A percentile compares a stretch with the other conserved stretches of the same genome.
Evolutionary conservation across 495 filamentous ascomycete genomes (phyloP).

Genomic region (Chaetomium fimeti): DNA sequence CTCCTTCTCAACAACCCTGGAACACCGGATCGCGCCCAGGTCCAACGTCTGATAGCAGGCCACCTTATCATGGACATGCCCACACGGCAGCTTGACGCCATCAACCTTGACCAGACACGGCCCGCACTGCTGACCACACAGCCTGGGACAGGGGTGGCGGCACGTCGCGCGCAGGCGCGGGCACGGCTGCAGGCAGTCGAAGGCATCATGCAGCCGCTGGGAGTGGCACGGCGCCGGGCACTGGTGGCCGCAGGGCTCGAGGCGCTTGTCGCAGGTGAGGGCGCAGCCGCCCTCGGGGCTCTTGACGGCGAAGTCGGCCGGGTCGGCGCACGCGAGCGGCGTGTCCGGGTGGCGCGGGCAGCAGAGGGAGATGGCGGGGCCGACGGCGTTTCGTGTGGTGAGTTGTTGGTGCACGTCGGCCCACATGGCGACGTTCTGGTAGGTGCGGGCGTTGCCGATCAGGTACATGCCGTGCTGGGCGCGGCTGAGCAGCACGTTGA

Average conservation of each 20-base stretch:
- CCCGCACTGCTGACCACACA: conserved; percentile 56
- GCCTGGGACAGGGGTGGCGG: conserved; percentile 58
- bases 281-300: conserved; percentile 73
- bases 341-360: conserved; percentile 69
- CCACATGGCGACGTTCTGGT: conserved; percentile 65
- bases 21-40: conserved; percentile 34
- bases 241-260: conserved; percentile 65
- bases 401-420: conserved; percentile 59
- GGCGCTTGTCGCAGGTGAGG: conserved; percentile 55
- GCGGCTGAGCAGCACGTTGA: conserved; percentile 75
- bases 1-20: conserved; percentile 37
- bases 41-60: conserved; percentile 48
- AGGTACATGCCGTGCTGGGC: conserved; percentile 84
- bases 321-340: conserved; percentile 53
- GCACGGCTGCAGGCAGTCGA: conserved; percentile 62
- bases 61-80: conserved; percentile 51
- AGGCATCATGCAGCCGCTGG: conserved; percentile 58
- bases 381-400: conserved; percentile 49
- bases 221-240: conserved; percentile 73
- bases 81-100: conserved; percentile 54
- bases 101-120: conserved; percentile 19
- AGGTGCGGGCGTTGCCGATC: conserved; percentile 67
- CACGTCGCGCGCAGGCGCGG: conserved; percentile 56
- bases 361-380: conserved; percentile 53
- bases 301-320: conserved; percentile 60